Evolutionary conservation across 2,329 filamentous ascomycete species (phyloP), one percentile per base, ranked within the genome.

Genomic region (Aspergillus ochraceus): DNA sequence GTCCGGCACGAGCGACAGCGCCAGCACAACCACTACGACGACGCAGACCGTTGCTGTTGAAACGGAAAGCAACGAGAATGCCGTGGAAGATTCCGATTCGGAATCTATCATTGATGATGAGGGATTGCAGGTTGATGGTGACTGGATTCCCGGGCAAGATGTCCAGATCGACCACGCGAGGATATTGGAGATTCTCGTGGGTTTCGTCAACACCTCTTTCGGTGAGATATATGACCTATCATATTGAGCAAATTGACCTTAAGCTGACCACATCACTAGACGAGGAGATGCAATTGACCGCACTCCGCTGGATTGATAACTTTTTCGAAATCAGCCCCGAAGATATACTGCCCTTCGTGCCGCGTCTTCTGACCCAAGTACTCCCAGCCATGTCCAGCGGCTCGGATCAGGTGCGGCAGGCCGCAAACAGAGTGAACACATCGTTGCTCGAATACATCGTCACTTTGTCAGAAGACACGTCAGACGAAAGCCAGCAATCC

Each of bases 301-400:
- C 93, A 3, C 81, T 99, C 29, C 87, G 92, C 63, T 99, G 95
- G 95, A 92, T 99, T 64, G 92, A 97, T 66, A 90, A 90, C 60
- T 97, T 99, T 73, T 90, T 99, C 67, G 93, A 98, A 64, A 98
- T 99, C 50, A 97, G 93, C 68, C 94, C 95, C 0, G 95, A 97
- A 72, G 95, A 99, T 70, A 96, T 99, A 4, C 83, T 99, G 47
- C 90, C 91, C 4, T 98, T 98, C 74, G 95, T 96, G 0, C 96
- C 96, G 22, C 91, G 92, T 67, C 88, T 99, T 30, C 80, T 99
- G 49, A 92, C 92, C 1, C 91, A 97, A 70, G 90, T 99, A 58
- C 84, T 99, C 29, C 96, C 95, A 17, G 92, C 93, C 29, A 92
- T 99, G 85, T 94, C 94, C 5, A 96, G 93, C 70, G 91, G 90